A percentile compares a stretch with the other conserved stretches of the same genome.
phyloP scores from a whole-genome alignment of 306 rosid genomes.

The Erythrophleum fordii region DNA sequence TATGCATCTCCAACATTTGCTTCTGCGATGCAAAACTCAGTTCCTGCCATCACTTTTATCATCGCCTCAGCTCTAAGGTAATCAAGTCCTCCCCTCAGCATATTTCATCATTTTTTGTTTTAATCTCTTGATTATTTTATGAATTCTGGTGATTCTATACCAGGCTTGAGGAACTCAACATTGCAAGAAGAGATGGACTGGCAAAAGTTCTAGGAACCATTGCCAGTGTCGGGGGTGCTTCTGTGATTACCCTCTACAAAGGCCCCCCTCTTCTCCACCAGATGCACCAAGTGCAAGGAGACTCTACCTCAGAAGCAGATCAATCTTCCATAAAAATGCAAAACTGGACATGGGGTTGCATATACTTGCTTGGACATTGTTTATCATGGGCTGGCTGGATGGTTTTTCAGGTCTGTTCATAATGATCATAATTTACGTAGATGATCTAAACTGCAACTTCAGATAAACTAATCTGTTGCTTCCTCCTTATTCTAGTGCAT shows the following conservation, averaged over 20 bases:
- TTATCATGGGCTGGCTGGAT: slow-evolving; percentile 83
- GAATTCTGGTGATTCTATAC: background rate
- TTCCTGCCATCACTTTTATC: slow-evolving; percentile 69
- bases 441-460: slow-evolving; percentile 5
- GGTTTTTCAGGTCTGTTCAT: slow-evolving; percentile 67
- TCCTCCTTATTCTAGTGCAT: background rate
- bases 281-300: slow-evolving; percentile 41
- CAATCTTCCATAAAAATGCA: slow-evolving; percentile 49
- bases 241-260: slow-evolving; percentile 70
- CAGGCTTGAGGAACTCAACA: slow-evolving; percentile 64
- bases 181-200: slow-evolving; percentile 64
- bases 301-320: slow-evolving; percentile 29
- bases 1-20: slow-evolving; percentile 80
- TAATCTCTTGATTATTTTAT: slow-evolving; percentile 11
- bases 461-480: background rate
- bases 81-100: background rate
- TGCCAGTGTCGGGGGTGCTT: slow-evolving; percentile 75
- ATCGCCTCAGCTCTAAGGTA: slow-evolving; percentile 69
- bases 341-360: slow-evolving; percentile 73
- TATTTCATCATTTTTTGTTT: slow-evolving; percentile 11
- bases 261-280: slow-evolving; percentile 70
- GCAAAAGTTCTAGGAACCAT: slow-evolving; percentile 77
- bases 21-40: slow-evolving; percentile 82
- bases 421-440: background rate
- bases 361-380: slow-evolving; percentile 73